Evolutionary conservation across 345 rosid species (phyloP).

Genomic region (Punica granatum): DNA sequence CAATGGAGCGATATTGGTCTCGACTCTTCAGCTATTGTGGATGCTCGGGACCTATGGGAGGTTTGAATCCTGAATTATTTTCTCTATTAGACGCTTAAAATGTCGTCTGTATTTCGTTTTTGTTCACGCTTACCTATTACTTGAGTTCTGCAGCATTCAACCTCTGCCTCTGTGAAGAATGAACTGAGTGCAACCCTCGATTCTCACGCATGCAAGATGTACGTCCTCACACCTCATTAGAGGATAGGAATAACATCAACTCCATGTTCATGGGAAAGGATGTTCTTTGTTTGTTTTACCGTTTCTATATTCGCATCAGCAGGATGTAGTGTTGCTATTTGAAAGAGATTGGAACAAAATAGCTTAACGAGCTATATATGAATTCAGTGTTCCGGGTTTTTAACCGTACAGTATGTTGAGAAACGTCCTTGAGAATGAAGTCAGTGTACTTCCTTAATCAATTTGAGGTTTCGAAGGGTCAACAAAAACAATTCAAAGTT

Average conservation of each 20-base stretch:
- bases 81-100: neutral
- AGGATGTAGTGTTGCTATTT: neutral
- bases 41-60: conserved; percentile 79
- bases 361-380: neutral
- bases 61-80: conserved; percentile 15
- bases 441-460: neutral
- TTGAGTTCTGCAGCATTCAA: conserved; percentile 14
- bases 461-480: neutral
- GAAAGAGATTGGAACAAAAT: neutral
- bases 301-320: neutral
- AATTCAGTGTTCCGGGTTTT: neutral
- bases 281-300: neutral
- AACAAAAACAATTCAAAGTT: neutral
- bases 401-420: neutral
- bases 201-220: conserved; percentile 37
- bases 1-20: conserved; percentile 66
- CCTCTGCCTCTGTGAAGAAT: neutral
- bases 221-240: conserved; percentile 19
- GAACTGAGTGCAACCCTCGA: neutral
- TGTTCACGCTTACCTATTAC: neutral
- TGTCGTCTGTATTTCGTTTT: neutral
- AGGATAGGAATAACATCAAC: neutral
- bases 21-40: conserved; percentile 27
- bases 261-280: neutral
- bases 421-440: neutral